Conservation (phyloP, 192 early-diverging fungal species). For the Coemansia guatemalensis region DNA sequence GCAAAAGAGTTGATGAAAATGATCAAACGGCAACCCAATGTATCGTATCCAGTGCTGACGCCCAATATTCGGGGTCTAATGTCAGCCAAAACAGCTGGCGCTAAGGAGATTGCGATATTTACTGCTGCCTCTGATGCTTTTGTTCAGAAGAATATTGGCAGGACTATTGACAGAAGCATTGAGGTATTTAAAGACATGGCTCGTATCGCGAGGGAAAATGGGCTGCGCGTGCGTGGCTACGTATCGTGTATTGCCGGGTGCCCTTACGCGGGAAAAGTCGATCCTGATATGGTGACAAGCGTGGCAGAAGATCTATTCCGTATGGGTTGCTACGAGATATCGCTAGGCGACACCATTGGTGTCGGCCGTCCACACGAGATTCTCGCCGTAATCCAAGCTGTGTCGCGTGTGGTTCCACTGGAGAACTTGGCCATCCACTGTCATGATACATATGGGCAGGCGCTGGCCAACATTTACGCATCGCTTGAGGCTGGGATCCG, state of each 20-base stretch:
- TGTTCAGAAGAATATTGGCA: constrained; percentile 89
- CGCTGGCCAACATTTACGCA: constrained; percentile 86
- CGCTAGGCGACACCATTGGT: constrained; percentile 95
- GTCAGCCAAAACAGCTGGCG: constrained; percentile 74
- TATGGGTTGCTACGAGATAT: constrained; percentile 97
- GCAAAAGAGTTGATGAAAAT: constrained; percentile 68
- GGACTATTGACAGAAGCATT: constrained; percentile 81
- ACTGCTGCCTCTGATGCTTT: constrained; percentile 84
- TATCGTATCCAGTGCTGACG: constrained; percentile 84
- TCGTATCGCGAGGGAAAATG: constrained; percentile 59
- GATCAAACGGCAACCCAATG: constrained; percentile 62
- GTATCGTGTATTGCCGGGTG: constrained; percentile 91
- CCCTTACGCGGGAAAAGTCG: constrained; percentile 84
- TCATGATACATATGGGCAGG: constrained; percentile 98
- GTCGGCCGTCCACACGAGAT: constrained; percentile 76
- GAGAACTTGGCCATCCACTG: constrained; percentile 87
- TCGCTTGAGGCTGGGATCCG: constrained; percentile 82
- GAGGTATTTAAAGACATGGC: constrained; percentile 68
- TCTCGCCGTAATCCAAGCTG: constrained; percentile 66
- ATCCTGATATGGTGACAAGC: constrained; percentile 65
- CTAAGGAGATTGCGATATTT: constrained; percentile 90
- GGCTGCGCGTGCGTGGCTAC: constrained; percentile 75
- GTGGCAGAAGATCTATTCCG: constrained; percentile 73
- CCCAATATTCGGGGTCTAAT: constrained; percentile 88
- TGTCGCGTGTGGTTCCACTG: constrained; percentile 68